Percentiles rank a stretch among this genome's conserved stretches.
Evolutionary conservation across 306 rosid genomes (phyloP).

Genomic region (Phaseolus lunatus): DNA sequence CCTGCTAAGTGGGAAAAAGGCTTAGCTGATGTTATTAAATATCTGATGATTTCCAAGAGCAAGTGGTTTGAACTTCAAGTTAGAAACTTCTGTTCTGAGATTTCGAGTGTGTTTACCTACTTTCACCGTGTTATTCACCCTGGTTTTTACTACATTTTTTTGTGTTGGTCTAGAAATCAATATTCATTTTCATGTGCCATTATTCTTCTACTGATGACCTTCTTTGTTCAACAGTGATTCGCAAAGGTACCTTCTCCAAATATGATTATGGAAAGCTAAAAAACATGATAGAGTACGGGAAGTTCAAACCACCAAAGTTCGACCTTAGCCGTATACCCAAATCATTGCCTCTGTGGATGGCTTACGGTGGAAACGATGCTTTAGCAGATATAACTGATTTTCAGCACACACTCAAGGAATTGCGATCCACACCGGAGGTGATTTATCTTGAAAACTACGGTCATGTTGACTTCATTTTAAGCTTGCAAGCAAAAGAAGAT

Average conservation of each 20-base stretch:
- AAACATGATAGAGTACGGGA: conserved; percentile 73
- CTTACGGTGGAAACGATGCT: conserved; percentile 85
- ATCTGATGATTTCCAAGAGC: conserved; percentile 21
- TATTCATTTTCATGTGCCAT: conserved; percentile 28
- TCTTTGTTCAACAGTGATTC: conserved; percentile 76
- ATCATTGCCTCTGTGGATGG: conserved; percentile 93
- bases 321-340: conserved; percentile 76
- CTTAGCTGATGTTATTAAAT: conserved; percentile 17
- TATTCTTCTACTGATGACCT: conserved; percentile 34
- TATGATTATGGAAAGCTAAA: conserved; percentile 85
- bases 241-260: conserved; percentile 76
- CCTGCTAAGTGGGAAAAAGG: neutral
- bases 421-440: conserved; percentile 75
- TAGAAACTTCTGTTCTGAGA: conserved; percentile 20
- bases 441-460: conserved; percentile 85
- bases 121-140: conserved; percentile 8
- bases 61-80: conserved; percentile 26
- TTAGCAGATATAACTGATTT: conserved; percentile 76
- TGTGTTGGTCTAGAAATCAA: conserved; percentile 6
- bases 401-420: conserved; percentile 66
- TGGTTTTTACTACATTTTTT: conserved; percentile 2
- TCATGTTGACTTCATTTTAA: conserved; percentile 83
- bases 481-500: conserved; percentile 76
- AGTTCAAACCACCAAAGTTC: conserved; percentile 73
- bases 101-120: conserved; percentile 34